These are phyloP conservation scores for Wakefieldia striispora DNA, from an alignment of 768 basidiomycete species.

Conservation along the genomic window DNA sequence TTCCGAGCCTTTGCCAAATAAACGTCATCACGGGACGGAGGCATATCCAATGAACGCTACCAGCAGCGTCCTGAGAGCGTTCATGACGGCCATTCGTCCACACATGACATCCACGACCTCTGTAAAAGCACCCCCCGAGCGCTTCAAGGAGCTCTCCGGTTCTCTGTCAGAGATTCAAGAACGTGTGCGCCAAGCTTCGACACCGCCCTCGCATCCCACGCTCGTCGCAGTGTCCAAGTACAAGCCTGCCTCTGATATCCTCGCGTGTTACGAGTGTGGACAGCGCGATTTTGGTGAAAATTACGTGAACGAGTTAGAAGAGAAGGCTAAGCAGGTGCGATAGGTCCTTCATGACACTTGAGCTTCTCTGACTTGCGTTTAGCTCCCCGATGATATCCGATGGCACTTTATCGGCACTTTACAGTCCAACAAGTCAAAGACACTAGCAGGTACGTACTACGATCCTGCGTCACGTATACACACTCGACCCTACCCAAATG, in stretches of 20 bases:
- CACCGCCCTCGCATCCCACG: conserved; percentile 30
- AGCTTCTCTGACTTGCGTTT: conserved; percentile 12
- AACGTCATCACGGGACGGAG: too few relatives aligned
- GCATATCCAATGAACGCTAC: not conserved
- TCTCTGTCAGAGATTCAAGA: conserved; percentile 51
- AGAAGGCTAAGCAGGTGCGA: conserved; percentile 73
- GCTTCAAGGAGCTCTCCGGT: conserved; percentile 50
- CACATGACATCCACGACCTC: conserved; percentile 19
- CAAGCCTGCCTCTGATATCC: conserved; percentile 85
- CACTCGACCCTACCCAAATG: conserved; percentile 3
- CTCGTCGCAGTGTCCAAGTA: conserved; percentile 92
- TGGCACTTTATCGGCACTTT: conserved; percentile 98
- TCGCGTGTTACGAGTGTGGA: conserved; percentile 75
- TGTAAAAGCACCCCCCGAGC: conserved; percentile 35
- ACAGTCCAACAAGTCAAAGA: conserved; percentile 92
- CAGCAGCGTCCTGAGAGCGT: not conserved
- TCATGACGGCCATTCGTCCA: conserved; percentile 5
- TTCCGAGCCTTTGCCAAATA: too few relatives aligned
- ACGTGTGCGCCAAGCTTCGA: conserved; percentile 41
- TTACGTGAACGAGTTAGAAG: conserved; percentile 90
- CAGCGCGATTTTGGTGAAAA: conserved; percentile 97
- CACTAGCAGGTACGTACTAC: conserved; percentile 63
- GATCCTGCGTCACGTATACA: not conserved
- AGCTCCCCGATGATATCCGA: conserved; percentile 86
- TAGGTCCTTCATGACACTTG: not conserved